These are phyloP conservation scores for Verticillium nonalfalfae DNA, from an alignment of 2,329 filamentous ascomycete genomes.

Conservation along the genomic window DNA sequence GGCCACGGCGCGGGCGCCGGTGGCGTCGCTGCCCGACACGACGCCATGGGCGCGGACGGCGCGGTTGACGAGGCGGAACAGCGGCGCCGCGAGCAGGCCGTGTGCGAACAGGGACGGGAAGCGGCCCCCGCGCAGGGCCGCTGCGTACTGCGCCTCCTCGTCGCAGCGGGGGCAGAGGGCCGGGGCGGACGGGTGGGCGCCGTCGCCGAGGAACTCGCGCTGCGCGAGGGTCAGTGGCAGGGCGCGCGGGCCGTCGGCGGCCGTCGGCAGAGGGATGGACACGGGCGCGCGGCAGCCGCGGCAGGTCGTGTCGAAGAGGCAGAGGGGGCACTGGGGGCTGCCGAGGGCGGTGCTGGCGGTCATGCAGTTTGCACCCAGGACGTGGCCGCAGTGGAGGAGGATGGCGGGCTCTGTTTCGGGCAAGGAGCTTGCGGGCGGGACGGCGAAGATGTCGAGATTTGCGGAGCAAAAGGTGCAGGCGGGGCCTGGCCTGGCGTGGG, in stretches of 20 bases:
- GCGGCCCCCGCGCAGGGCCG: neutral
- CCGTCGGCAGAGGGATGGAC: neutral
- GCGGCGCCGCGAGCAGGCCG: neutral
- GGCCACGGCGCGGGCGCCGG: neutral
- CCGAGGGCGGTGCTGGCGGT: neutral
- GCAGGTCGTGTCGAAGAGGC: neutral
- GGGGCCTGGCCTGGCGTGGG: neutral
- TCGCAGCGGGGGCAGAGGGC: neutral
- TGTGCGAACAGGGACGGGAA: neutral
- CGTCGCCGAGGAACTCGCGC: neutral
- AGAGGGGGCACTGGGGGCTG: neutral
- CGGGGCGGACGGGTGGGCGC: neutral
- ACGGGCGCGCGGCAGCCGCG: neutral
- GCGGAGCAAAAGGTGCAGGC: neutral
- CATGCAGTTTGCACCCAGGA: neutral
- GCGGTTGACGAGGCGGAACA: neutral
- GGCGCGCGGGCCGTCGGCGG: neutral
- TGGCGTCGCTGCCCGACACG: neutral
- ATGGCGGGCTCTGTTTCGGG: neutral
- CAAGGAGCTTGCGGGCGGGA: neutral
- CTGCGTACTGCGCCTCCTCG: neutral
- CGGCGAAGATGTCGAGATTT: neutral
- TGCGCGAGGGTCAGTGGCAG: neutral
- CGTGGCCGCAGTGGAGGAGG: neutral
- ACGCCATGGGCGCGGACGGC: neutral